Evolutionary conservation across 164 flowering plant genomes (phyloP).

Genomic region (Aristolochia fimbriata): DNA sequence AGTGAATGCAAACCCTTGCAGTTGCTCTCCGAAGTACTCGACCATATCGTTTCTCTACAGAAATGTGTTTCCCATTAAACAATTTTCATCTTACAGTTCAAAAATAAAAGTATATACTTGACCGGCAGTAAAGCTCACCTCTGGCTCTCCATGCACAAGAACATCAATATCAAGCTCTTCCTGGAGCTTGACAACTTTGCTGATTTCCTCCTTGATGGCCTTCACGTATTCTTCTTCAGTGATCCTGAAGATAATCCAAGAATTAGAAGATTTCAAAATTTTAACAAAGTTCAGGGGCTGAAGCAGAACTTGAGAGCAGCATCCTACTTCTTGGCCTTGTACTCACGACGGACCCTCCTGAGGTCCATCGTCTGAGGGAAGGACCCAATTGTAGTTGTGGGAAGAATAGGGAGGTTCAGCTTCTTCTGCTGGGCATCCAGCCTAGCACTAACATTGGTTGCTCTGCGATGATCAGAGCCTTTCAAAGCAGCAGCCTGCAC

Average conservation of each 20-base stretch:
- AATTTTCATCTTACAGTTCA: too few relatives aligned
- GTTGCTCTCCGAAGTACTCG: constrained; percentile 67
- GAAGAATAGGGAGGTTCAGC: constrained; percentile 62
- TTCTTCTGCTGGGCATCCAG: constrained; percentile 68
- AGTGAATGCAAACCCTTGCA: constrained; percentile 62
- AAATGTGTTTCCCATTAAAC: background rate
- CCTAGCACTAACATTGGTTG: constrained; percentile 62
- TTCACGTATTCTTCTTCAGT: constrained; percentile 8
- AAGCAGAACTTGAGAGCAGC: too few relatives aligned
- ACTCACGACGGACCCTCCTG: constrained; percentile 77
- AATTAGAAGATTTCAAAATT: too few relatives aligned
- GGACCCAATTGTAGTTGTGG: constrained; percentile 77
- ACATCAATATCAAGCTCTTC: constrained; percentile 76
- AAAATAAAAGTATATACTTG: too few relatives aligned
- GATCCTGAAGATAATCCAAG: constrained; percentile 2
- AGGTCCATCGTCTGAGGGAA: constrained; percentile 80
- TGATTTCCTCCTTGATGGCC: constrained; percentile 10
- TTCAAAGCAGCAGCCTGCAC: constrained; percentile 60
- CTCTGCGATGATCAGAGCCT: constrained; percentile 69
- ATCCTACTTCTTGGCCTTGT: constrained; percentile 56
- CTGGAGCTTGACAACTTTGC: constrained; percentile 31
- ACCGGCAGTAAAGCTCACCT: constrained; percentile 24
- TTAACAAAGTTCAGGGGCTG: too few relatives aligned
- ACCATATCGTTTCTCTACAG: constrained; percentile 66
- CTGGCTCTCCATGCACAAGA: constrained; percentile 71